Evolutionary conservation across 495 filamentous ascomycete genomes (phyloP), one percentile per base, ranked within the genome.

Genomic region (Daldinia childiae): DNA sequence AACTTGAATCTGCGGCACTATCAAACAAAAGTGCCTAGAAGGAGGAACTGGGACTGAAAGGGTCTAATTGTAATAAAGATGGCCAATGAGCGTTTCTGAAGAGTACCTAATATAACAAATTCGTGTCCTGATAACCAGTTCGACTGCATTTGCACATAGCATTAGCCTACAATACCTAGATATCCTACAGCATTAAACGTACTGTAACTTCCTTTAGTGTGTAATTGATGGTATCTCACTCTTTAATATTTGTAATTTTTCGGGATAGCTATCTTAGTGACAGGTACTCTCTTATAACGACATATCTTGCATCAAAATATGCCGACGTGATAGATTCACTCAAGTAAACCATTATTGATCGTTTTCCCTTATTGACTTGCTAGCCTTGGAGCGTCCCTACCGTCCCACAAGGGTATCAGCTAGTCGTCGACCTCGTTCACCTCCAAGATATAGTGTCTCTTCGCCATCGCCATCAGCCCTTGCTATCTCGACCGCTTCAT

Each of bases 401-500:
- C 73, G 68, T 11, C 71, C 87, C 62, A 84, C 78, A 21, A 89
- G 85, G 67, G 87, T 79, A 70, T 88, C 87, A 14, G 93, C 84
- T 43, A 95, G 82, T 57, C 85, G 87, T 74, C 83, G 83, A 6
- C 91, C 91, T 71, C 84, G 88, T 72, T 88, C 87, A 1, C 91
- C 92, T 36, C 93, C 94, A 8, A 96, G 78, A 78, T 93, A 95
- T 17, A 85, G 58, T 62, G 82, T 78, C 17, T 85, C 83, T 6
- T 80, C 76, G 24, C 76, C 85, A 2, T 86, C 87, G 7, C 84
- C 77, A 8, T 78, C 77, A 48, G 89, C 84, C 45, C 90, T 76
- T 59, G 91, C 90, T 75, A 91, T 85, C 81, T 94, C 90, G 12
- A 94, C 79, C 19, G 89, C 89, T 64, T 89, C 91, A 38, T 92